These are phyloP conservation scores for Brachypodium distachyon DNA, from an alignment of 202 grass and related monocot species.

Conservation along the genomic window DNA sequence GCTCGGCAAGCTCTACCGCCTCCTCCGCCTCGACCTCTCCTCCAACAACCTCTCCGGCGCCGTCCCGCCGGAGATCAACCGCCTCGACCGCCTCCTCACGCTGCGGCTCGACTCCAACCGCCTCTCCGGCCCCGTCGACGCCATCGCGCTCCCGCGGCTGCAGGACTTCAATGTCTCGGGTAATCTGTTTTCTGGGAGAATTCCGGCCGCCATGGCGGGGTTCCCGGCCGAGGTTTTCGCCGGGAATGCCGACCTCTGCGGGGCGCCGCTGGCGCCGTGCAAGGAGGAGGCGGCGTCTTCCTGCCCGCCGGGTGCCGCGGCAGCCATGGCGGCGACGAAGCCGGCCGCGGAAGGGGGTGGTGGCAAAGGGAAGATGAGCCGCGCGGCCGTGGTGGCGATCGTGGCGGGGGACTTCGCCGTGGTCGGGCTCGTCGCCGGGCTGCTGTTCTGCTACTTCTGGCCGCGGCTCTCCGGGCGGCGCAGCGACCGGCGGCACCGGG, in stretches of 20 bases:
- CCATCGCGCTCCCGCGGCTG: constrained; percentile 44
- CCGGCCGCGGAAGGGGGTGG: neutral
- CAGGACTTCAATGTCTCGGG: constrained; percentile 74
- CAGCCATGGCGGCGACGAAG: constrained; percentile 31
- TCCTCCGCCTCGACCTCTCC: constrained; percentile 83
- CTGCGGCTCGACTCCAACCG: constrained; percentile 73
- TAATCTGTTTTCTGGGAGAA: constrained; percentile 46
- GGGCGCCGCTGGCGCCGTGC: constrained; percentile 54
- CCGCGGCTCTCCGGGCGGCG: constrained; percentile 59
- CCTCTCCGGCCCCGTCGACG: constrained; percentile 45
- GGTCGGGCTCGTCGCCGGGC: constrained; percentile 64
- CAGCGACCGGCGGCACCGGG: constrained; percentile 33
- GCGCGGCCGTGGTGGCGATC: constrained; percentile 60
- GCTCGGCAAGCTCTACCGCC: constrained; percentile 31
- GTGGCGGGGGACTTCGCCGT: constrained; percentile 79
- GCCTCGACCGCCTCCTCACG: constrained; percentile 56
- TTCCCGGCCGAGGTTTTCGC: constrained; percentile 41
- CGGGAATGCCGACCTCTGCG: constrained; percentile 49
- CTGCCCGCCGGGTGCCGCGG: constrained; percentile 31
- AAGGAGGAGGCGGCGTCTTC: constrained; percentile 2
- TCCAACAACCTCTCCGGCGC: constrained; percentile 62
- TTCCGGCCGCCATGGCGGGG: constrained; percentile 38
- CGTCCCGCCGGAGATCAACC: constrained; percentile 45
- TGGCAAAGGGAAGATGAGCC: constrained; percentile 52
- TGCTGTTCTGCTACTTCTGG: constrained; percentile 99